These are phyloP conservation scores for Botrytis elliptica DNA, from an alignment of 2,329 filamentous ascomycete species.

Conservation along the genomic window DNA sequence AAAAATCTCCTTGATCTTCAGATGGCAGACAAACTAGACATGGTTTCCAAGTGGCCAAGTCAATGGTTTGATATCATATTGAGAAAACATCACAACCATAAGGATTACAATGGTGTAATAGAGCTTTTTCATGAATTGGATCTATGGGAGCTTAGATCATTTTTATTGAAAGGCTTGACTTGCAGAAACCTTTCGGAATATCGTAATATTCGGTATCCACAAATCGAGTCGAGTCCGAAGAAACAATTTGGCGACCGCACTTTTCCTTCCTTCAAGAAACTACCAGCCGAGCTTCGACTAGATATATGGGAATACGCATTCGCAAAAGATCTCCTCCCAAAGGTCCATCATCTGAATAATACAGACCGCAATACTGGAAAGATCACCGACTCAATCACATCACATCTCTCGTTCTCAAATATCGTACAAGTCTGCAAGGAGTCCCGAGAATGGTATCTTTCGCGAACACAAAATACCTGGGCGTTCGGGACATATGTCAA, in stretches of 20 bases:
- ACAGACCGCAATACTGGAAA: not conserved
- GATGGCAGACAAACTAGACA: not conserved
- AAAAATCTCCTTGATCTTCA: not conserved
- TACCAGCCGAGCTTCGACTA: constrained; percentile 4
- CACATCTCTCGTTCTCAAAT: constrained; percentile 7
- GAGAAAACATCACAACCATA: not conserved
- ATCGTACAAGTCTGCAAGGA: constrained; percentile 13
- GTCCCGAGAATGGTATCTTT: constrained; percentile 13
- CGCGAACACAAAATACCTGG: constrained; percentile 6
- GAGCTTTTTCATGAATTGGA: constrained; percentile 2
- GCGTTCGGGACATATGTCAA: constrained; percentile 15
- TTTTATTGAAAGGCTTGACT: not conserved
- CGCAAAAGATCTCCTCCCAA: constrained; percentile 5
- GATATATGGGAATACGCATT: constrained; percentile 17
- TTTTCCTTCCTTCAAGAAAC: not conserved
- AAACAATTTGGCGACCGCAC: not conserved
- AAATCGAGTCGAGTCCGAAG: not conserved
- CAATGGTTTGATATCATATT: not conserved
- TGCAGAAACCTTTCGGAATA: constrained; percentile 12
- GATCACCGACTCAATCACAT: constrained; percentile 6
- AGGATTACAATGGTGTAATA: constrained; percentile 8
- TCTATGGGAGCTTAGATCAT: not conserved
- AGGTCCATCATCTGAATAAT: constrained; percentile 7
- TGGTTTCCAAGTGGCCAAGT: constrained; percentile 15
- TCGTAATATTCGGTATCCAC: constrained; percentile 1